phyloP scores from a whole-genome alignment of 257 asterid genomes.

The Solanum appendiculatum region DNA sequence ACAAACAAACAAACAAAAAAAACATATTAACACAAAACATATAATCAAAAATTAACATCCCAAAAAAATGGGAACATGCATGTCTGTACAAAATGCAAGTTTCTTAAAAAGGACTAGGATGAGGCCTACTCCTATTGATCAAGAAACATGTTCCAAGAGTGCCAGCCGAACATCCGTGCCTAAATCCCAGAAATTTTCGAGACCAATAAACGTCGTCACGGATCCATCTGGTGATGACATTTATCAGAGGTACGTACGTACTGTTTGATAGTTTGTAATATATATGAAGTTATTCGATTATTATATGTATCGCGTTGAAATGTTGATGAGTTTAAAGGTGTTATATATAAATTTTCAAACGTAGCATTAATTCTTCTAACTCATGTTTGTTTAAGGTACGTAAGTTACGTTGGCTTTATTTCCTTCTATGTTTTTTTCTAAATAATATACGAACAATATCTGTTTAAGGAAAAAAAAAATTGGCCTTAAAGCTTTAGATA shows the following conservation, averaged over 20 bases:
- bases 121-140: background rate
- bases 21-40: background rate
- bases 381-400: no score
- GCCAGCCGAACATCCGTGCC: slow-evolving; percentile 4
- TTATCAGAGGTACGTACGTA: slow-evolving; percentile 20
- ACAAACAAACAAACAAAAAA: background rate
- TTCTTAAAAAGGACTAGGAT: slow-evolving; percentile 19
- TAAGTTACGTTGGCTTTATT: background rate
- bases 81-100: slow-evolving; percentile 35
- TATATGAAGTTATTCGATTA: background rate
- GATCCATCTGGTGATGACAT: slow-evolving; percentile 44
- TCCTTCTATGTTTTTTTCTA: background rate
- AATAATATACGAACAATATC: background rate
- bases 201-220: slow-evolving; percentile 32
- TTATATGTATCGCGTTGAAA: background rate
- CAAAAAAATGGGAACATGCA: slow-evolving; percentile 70
- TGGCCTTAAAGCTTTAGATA: no score
- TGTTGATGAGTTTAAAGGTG: background rate
- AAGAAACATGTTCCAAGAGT: slow-evolving; percentile 6
- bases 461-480: no score
- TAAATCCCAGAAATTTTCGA: slow-evolving; percentile 16
- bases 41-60: slow-evolving; percentile 1
- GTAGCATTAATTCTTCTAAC: background rate
- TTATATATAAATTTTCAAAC: no score
- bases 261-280: background rate